Percentiles rank a stretch among this genome's conserved stretches.
Conservation (phyloP, 345 rosid genomes). For the Raphanus sativus region DNA sequence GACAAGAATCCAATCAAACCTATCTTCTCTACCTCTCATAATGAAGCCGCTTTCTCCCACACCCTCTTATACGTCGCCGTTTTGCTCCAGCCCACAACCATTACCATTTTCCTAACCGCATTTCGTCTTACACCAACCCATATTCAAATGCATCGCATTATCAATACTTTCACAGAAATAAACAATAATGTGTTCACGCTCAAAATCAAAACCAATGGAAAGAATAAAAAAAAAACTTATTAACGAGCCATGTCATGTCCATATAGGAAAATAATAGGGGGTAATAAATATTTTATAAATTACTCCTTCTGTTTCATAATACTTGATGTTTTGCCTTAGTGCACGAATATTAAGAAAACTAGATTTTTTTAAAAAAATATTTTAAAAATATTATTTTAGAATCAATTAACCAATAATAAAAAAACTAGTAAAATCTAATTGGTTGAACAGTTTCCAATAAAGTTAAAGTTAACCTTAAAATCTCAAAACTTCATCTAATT, state of each 20-base stretch:
- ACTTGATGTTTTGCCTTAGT: too few species aligned
- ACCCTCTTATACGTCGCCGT: slow-evolving; percentile 23
- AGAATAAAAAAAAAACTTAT: neutral
- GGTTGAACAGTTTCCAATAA: too few species aligned
- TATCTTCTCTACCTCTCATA: slow-evolving; percentile 37
- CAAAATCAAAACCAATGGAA: neutral
- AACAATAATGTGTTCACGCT: neutral
- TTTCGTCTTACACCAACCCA: neutral
- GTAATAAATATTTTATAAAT: too few species aligned
- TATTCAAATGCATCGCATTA: neutral
- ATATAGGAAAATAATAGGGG: neutral
- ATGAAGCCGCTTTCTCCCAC: slow-evolving; percentile 36
- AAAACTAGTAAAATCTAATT: too few species aligned
- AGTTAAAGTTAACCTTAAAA: too few species aligned
- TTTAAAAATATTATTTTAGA: too few species aligned
- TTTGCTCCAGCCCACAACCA: neutral
- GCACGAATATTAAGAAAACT: too few species aligned
- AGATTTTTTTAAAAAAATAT: too few species aligned
- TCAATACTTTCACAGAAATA: neutral
- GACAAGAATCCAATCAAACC: slow-evolving; percentile 34
- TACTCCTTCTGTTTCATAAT: too few species aligned
- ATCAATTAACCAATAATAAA: too few species aligned
- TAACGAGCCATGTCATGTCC: neutral
- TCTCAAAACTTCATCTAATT: too few species aligned
- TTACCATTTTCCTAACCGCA: neutral